Percentiles rank a stretch among this genome's conserved stretches.
Conservation (phyloP, 306 rosid genomes). For the Vicia villosa region DNA sequence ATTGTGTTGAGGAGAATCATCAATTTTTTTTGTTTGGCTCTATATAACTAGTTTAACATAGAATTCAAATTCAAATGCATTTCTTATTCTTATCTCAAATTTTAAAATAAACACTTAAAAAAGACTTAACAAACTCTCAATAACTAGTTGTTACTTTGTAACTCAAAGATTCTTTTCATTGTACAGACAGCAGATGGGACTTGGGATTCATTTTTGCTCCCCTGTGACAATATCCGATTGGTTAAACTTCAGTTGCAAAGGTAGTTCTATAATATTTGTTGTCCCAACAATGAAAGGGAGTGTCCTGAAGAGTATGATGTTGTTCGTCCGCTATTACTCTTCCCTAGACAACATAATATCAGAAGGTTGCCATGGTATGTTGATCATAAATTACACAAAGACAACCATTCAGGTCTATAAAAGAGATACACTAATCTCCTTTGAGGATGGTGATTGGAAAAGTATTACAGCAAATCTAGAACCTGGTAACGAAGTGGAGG, state of each 20-base stretch:
- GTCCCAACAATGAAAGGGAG: not conserved
- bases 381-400: not conserved
- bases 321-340: not conserved
- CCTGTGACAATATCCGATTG: not conserved
- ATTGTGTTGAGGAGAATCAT: too few relatives aligned
- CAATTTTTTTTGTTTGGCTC: too few relatives aligned
- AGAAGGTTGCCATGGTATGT: not conserved
- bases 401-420: not conserved
- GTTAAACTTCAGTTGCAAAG: not conserved
- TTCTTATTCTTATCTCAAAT: too few relatives aligned
- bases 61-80: too few relatives aligned
- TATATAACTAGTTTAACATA: too few relatives aligned
- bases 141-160: too few relatives aligned
- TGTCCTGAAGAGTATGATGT: not conserved
- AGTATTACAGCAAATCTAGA: not conserved
- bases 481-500: constrained; percentile 10
- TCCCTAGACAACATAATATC: not conserved
- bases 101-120: too few relatives aligned
- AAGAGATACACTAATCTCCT: not conserved
- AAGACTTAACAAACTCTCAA: too few relatives aligned
- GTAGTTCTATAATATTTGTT: not conserved
- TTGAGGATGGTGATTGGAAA: not conserved
- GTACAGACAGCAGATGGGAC: not conserved
- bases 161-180: not conserved
- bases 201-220: too few relatives aligned